Base-by-base conservation (phyloP, 2,329 filamentous ascomycete genomes). In the Orbilia brochopaga region DNA sequence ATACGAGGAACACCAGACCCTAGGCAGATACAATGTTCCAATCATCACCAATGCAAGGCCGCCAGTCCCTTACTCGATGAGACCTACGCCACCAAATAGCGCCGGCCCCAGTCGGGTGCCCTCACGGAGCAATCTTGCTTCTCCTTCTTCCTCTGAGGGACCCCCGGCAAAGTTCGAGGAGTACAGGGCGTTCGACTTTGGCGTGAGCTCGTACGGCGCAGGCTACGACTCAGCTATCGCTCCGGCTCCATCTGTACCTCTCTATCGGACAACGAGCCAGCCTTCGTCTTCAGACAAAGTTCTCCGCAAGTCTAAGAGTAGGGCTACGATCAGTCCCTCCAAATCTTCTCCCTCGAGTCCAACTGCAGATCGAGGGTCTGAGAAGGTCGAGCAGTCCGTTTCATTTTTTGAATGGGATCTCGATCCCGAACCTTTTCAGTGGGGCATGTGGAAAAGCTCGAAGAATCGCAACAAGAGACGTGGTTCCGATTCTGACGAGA, bases 351-450 rank as follows among this genome's bases (percentile, higher is more conserved):
- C 59, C 23, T 21, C 59, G 8, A 64, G 53, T 23, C 66, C 54
- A 17, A 70, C 46, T 11, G 11, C 32, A 2, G 46, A 64, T 32
- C 58, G 32, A 42, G n/a, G 40, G 11, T n/a, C 13, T 5, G 53
- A 58, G 19, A 70, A 70, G 48, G 50, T 10, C 11, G 48, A 24
- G n/a, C 13, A 56, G 10, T 62, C 59, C 13, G 21, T 48, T n/a
- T 70, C 66, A 2, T 70, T 64, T 24, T 70, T 70, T 23, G 66
- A 70, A 32, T 70, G 66, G 66, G 66, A 70, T 27, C 35, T 59
- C 0, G 66, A 70, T 30, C 59, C 66, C 48, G 48, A 64, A 7
- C 40, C 50, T 7, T n/a, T 59, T 21, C 66, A 70, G n/a, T 70
- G 66, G 66, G 46, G 32, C 19, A 70, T 59, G 30, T 70, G 63